Percentiles rank a stretch among this genome's conserved stretches.
Conservation (phyloP, 2,329 filamentous ascomycete species). For the Acrocalymma vagum region DNA sequence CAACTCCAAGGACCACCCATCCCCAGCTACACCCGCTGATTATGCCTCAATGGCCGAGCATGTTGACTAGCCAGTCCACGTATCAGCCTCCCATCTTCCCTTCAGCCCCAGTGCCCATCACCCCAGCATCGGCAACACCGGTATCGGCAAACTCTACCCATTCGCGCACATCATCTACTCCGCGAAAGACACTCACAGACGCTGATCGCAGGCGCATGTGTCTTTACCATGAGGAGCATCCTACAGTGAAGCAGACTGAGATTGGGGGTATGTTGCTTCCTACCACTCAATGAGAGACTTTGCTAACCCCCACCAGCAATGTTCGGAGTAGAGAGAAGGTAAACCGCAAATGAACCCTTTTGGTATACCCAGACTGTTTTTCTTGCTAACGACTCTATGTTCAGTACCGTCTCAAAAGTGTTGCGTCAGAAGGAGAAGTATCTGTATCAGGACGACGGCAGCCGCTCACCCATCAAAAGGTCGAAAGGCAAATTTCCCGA, state of each 20-base stretch:
- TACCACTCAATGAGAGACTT: constrained; percentile 22
- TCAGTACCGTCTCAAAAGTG: constrained; percentile 98
- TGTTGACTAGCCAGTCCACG: constrained; percentile 52
- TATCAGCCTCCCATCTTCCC: constrained; percentile 49
- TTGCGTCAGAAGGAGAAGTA: constrained; percentile 95
- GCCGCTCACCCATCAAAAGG: constrained; percentile 80
- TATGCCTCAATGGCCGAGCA: constrained; percentile 51
- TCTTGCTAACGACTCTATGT: constrained; percentile 25
- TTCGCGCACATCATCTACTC: constrained; percentile 64
- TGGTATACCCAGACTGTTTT: too few species aligned
- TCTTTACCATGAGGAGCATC: constrained; percentile 89
- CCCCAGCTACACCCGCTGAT: constrained; percentile 52
- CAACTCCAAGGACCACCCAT: constrained; percentile 44
- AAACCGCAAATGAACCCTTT: constrained; percentile 43
- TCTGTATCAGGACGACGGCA: constrained; percentile 81
- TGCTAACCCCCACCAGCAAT: constrained; percentile 65
- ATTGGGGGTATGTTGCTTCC: constrained; percentile 75
- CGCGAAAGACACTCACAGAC: constrained; percentile 88
- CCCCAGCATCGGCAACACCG: constrained; percentile 48
- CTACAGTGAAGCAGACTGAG: constrained; percentile 91
- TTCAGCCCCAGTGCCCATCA: constrained; percentile 46
- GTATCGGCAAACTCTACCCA: constrained; percentile 50
- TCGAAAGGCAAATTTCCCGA: constrained; percentile 87
- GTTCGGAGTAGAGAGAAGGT: constrained; percentile 98
- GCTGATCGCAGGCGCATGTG: constrained; percentile 93